phyloP scores from a whole-genome alignment of 2,329 filamentous ascomycete genomes.

The Aspergillus sclerotialis region DNA sequence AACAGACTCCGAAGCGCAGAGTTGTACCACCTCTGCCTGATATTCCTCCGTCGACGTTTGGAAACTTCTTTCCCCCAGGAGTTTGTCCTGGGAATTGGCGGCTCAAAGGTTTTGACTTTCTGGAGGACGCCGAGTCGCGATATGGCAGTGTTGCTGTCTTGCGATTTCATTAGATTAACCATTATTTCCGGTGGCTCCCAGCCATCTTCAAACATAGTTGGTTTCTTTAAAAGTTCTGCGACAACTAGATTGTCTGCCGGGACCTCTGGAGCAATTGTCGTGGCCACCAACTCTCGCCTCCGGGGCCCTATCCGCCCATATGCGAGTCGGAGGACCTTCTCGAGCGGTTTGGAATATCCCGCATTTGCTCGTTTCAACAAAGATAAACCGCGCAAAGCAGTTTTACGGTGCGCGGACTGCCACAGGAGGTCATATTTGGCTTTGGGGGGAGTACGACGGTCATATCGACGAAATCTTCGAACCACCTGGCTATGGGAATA shows the following conservation, averaged over 20 bases:
- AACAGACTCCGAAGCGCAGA: constrained; percentile 22
- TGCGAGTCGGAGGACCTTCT: constrained; percentile 46
- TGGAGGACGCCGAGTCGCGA: constrained; percentile 15
- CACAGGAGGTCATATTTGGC: constrained; percentile 10
- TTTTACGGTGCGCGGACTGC: constrained; percentile 15
- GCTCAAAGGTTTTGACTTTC: constrained; percentile 18
- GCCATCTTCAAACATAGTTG: constrained; percentile 17
- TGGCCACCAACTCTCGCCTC: constrained; percentile 41
- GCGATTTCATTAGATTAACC: constrained; percentile 26
- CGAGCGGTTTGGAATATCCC: constrained; percentile 45
- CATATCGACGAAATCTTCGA: constrained; percentile 41
- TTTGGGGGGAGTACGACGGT: constrained; percentile 15
- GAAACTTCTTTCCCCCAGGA: constrained; percentile 29
- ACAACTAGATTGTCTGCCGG: constrained; percentile 17
- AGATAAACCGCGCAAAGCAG: constrained; percentile 33
- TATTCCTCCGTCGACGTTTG: constrained; percentile 24
- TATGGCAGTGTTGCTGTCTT: constrained; percentile 22
- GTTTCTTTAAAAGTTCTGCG: constrained; percentile 10
- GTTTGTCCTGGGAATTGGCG: constrained; percentile 27
- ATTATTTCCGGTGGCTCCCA: constrained; percentile 30
- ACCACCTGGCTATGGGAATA: constrained; percentile 46
- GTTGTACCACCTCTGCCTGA: constrained; percentile 32
- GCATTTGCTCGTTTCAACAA: constrained; percentile 48
- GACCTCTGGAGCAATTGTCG: constrained; percentile 22
- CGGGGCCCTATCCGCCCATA: constrained; percentile 53